These are phyloP conservation scores for Dunaliella salina DNA, from an alignment of 163 green algal species.

Conservation along the genomic window DNA sequence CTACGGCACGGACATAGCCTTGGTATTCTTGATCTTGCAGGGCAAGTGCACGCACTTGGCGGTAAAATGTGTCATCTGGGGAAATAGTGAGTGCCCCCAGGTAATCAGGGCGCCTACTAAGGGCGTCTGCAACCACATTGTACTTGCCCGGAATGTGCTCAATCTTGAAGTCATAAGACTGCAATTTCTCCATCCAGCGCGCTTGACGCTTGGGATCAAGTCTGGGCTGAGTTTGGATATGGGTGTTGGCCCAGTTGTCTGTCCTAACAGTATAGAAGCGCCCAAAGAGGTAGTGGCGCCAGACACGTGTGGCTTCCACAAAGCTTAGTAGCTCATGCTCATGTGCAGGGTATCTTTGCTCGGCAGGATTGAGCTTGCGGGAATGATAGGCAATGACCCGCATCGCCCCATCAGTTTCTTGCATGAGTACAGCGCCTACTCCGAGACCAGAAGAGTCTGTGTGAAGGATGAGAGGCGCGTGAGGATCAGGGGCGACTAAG, in stretches of 20 bases:
- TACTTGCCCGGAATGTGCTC: not conserved
- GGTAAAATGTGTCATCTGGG: not conserved
- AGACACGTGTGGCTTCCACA: slow-evolving; percentile 18
- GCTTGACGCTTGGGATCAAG: not conserved
- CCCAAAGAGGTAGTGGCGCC: slow-evolving; percentile 34
- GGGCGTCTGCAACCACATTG: not conserved
- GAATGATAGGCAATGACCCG: slow-evolving; percentile 27
- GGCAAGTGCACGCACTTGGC: not conserved
- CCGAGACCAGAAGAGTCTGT: slow-evolving; percentile 42
- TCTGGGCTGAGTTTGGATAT: slow-evolving; percentile 21
- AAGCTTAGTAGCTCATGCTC: slow-evolving; percentile 46
- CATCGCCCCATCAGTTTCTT: slow-evolving; percentile 6
- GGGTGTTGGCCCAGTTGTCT: slow-evolving; percentile 35
- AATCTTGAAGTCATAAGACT: not conserved
- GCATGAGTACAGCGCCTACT: slow-evolving; percentile 39
- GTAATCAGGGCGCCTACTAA: not conserved
- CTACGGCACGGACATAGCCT: not conserved
- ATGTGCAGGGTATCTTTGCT: no score
- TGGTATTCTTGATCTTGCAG: not conserved
- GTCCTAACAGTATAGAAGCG: slow-evolving; percentile 23
- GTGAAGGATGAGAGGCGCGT: slow-evolving; percentile 24
- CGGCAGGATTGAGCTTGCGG: slow-evolving; percentile 23
- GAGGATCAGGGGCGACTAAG: slow-evolving; percentile 28
- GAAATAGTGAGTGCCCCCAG: not conserved
- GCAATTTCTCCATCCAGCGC: not conserved